phyloP scores from a whole-genome alignment of 139 green algal species.

The Volvox africanus region DNA sequence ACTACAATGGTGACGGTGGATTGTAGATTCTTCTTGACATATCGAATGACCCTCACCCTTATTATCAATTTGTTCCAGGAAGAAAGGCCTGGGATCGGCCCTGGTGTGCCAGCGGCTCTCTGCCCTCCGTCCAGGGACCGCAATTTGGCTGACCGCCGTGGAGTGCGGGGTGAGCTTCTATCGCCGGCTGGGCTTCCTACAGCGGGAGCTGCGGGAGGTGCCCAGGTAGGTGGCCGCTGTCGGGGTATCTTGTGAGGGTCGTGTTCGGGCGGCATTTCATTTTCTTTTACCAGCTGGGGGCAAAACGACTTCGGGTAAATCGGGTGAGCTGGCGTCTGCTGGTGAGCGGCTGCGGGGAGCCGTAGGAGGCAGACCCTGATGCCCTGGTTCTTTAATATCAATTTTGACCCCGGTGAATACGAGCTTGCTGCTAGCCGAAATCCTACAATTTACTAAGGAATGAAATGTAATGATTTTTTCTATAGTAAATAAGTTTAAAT shows the following conservation, averaged over 20 bases:
- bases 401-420: neutral
- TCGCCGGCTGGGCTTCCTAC: slow-evolving; percentile 9
- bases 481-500: neutral
- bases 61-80: neutral
- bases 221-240: neutral
- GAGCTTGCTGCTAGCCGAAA: neutral
- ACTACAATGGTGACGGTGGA: neutral
- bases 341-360: neutral
- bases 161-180: slow-evolving; percentile 4
- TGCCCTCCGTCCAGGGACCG: neutral
- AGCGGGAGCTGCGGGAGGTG: neutral
- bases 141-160: slow-evolving; percentile 32
- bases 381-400: neutral
- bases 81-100: neutral
- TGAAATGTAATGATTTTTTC: neutral
- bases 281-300: neutral
- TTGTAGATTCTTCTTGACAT: neutral
- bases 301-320: too few species aligned
- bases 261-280: neutral
- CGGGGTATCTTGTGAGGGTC: neutral
- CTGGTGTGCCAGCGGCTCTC: slow-evolving; percentile 5
- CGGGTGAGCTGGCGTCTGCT: too few species aligned
- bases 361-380: neutral
- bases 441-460: neutral
- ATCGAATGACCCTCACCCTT: neutral